Conservation (phyloP, 2,329 filamentous ascomycete species). For the Phialocephala subalpina region DNA sequence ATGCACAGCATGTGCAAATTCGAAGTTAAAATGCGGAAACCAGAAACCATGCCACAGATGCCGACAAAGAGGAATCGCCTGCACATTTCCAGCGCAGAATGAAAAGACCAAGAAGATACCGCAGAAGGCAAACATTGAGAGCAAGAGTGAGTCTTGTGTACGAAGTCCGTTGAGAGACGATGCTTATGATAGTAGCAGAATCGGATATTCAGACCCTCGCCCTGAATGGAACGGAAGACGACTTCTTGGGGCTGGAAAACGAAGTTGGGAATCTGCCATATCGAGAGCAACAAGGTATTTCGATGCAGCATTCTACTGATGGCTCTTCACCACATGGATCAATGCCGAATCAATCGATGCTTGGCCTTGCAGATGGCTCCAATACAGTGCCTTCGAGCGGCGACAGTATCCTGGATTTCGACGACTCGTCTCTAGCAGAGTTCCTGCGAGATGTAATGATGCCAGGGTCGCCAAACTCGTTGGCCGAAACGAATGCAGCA, state of each 20-base stretch:
- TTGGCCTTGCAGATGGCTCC: background rate
- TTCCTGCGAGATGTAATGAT: slow-evolving; percentile 18
- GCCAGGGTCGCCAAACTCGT: background rate
- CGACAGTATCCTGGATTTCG: slow-evolving; percentile 19
- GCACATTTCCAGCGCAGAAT: background rate
- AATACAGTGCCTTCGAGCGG: background rate
- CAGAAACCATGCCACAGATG: slow-evolving; percentile 6
- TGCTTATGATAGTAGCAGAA: background rate
- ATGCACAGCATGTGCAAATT: slow-evolving; percentile 1
- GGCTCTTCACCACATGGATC: background rate
- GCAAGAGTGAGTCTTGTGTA: background rate
- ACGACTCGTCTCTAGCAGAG: slow-evolving; percentile 25
- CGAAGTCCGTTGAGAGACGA: background rate
- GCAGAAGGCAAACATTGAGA: background rate
- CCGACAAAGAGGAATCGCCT: background rate
- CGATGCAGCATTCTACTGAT: background rate
- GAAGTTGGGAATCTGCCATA: background rate
- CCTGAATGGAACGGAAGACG: background rate
- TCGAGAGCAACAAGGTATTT: background rate
- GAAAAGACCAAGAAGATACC: background rate
- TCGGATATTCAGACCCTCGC: background rate
- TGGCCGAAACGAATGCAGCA: background rate
- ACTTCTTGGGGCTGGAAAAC: background rate
- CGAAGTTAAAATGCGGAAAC: slow-evolving; percentile 4
- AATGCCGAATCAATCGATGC: background rate